Evolutionary conservation across 202 grass and related monocot species (phyloP).

Genomic region (Dendrocalamus latiflorus): DNA sequence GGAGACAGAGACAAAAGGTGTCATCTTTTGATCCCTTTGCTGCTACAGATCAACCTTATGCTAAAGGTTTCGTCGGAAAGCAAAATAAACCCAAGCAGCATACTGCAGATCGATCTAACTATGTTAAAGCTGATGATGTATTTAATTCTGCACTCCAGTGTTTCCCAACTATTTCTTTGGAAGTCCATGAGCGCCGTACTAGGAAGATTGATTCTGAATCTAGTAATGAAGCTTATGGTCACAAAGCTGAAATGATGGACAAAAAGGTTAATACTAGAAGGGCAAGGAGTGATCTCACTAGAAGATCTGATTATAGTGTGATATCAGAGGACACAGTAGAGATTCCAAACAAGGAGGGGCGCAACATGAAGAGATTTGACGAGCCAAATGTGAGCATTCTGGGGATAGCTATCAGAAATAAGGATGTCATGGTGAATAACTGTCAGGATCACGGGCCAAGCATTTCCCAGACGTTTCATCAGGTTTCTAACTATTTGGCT

Average conservation of each 20-base stretch:
- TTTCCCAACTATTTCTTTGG: slow-evolving; percentile 12
- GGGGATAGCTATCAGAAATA: slow-evolving; percentile 29
- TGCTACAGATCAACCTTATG: slow-evolving; percentile 44
- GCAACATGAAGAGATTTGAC: not conserved
- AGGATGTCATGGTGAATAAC: not conserved
- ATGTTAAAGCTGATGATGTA: slow-evolving; percentile 23
- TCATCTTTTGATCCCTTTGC: slow-evolving; percentile 45
- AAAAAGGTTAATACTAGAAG: slow-evolving; percentile 13
- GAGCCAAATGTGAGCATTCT: slow-evolving; percentile 19
- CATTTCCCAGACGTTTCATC: slow-evolving; percentile 39
- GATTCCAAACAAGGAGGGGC: not conserved
- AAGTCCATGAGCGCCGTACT: not conserved
- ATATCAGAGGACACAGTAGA: not conserved
- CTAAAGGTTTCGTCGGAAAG: slow-evolving; percentile 11
- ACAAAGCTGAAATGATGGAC: slow-evolving; percentile 25
- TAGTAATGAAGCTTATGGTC: slow-evolving; percentile 11
- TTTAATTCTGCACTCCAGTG: slow-evolving; percentile 36
- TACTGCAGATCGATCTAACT: slow-evolving; percentile 24
- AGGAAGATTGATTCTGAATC: slow-evolving; percentile 5
- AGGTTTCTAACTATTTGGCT: slow-evolving; percentile 25
- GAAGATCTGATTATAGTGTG: slow-evolving; percentile 9
- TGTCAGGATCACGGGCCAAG: slow-evolving; percentile 43
- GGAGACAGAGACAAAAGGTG: slow-evolving; percentile 55
- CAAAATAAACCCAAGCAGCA: slow-evolving; percentile 23
- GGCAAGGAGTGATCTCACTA: not conserved